Evolutionary conservation across 1,139 yeast genomes (phyloP), one percentile per base, ranked within the genome.

Genomic region (Meyerozyma carpophila): DNA sequence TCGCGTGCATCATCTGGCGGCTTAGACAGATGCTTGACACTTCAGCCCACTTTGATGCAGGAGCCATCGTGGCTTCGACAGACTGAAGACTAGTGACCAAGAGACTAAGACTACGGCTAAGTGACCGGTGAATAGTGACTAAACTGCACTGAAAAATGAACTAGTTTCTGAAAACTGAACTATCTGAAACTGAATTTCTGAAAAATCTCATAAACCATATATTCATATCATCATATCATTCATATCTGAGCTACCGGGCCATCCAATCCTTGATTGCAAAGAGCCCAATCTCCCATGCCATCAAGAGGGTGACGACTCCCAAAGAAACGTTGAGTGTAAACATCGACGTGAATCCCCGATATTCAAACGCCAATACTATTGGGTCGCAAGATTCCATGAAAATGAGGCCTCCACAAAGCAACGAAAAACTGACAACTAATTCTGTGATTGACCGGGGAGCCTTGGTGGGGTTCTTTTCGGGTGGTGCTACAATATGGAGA

Each of bases 371-470:
- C 52, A 79, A 80, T 26, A 93, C 80, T 6, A 89, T 79, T 50
- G 94, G 94, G 56, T 86, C 90, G 41, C 95, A 86, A 46, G 94
- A 83, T 63, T 89, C 90, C 91, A 91, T 89, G 60, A 93, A 93
- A 24, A 93, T 83, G 51, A 86, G 62, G 5, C 98, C 98, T 38
- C 98, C 98, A 50, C 90, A 77, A 24, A 93, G 62, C 50, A 93
- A 73, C 47, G 90, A 77, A 66, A 91, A 91, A 25, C 91, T 72
- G 0, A 84, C 80, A 32, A 93, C 59, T 42, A 91, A 66, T 64
- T 93, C 98, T 1, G 96, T 87, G 52, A 91, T 75, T 26, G 98
- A 98, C 47, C 72, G 58, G 21, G 58, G 47, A 5, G 77, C 74
- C 53, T 81, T 76, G 4, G 81, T 46, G 28, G 52, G 51, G 28